A percentile compares a stretch with the other conserved stretches of the same genome.
Evolutionary conservation across 2,329 filamentous ascomycete genomes (phyloP).

Genomic region (Ploettnerulaceae sp.): DNA sequence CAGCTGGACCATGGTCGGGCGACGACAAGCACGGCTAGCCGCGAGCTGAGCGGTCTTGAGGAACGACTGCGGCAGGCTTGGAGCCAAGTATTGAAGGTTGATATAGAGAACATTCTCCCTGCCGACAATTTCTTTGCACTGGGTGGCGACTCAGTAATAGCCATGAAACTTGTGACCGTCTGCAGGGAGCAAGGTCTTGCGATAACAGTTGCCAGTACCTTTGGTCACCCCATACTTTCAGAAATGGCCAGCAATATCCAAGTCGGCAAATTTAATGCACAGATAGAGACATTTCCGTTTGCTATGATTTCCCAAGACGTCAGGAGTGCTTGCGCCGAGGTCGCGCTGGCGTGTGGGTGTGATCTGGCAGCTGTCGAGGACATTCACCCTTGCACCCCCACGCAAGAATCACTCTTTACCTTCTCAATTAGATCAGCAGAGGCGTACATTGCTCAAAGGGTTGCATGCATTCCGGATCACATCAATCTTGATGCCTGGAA

Average conservation of each 20-base stretch:
- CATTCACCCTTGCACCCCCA: conserved; percentile 37
- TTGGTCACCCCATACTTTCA: conserved; percentile 39
- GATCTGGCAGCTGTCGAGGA: conserved; percentile 33
- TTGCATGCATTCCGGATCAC: conserved; percentile 24
- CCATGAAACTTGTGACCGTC: conserved; percentile 44
- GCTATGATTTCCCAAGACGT: conserved; percentile 23
- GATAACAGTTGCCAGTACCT: conserved; percentile 41
- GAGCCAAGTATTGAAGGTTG: conserved; percentile 19
- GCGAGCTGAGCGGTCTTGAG: conserved; percentile 6
- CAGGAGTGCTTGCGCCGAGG: conserved; percentile 22
- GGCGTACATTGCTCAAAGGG: conserved; percentile 35
- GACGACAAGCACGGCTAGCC: background rate
- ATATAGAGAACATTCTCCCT: conserved; percentile 14
- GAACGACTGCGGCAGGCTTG: conserved; percentile 15
- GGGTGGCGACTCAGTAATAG: conserved; percentile 35
- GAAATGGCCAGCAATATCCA: conserved; percentile 40
- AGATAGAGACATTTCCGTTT: conserved; percentile 21
- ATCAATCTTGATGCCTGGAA: conserved; percentile 25
- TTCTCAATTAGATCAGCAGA: conserved; percentile 33
- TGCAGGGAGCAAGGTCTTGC: conserved; percentile 29
- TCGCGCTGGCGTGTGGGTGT: conserved; percentile 25
- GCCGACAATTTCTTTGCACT: conserved; percentile 38
- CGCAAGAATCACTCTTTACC: conserved; percentile 38
- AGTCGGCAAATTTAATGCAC: background rate
- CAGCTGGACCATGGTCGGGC: background rate